These are phyloP conservation scores for Nemania abortiva DNA, from an alignment of 2,329 filamentous ascomycete genomes.

Conservation along the genomic window DNA sequence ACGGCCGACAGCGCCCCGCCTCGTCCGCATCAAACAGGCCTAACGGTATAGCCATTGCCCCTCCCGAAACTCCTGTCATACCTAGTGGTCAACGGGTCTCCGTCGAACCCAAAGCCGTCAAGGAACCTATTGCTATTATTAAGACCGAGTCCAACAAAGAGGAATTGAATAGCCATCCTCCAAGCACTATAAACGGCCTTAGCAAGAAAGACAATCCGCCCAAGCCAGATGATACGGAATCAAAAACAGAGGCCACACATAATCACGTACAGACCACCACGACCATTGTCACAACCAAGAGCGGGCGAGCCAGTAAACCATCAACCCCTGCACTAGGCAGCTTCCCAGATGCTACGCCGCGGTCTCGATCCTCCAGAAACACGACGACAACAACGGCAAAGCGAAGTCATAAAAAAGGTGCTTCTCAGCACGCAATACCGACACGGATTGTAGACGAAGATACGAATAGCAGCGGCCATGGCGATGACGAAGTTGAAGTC, in stretches of 20 bases:
- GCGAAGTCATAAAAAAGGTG: slow-evolving; percentile 71
- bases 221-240: slow-evolving; percentile 62
- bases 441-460: slow-evolving; percentile 59
- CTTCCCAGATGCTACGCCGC: slow-evolving; percentile 66
- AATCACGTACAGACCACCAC: slow-evolving; percentile 53
- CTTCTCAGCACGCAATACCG: slow-evolving; percentile 51
- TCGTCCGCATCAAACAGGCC: slow-evolving; percentile 72
- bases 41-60: slow-evolving; percentile 62
- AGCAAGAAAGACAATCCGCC: slow-evolving; percentile 58
- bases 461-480: slow-evolving; percentile 57
- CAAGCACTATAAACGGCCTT: slow-evolving; percentile 47
- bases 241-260: slow-evolving; percentile 57
- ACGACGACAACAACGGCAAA: slow-evolving; percentile 55
- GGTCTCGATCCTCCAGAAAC: slow-evolving; percentile 67
- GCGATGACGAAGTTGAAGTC: slow-evolving; percentile 69
- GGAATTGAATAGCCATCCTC: slow-evolving; percentile 47
- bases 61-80: slow-evolving; percentile 53
- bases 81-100: slow-evolving; percentile 50
- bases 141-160: slow-evolving; percentile 56
- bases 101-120: slow-evolving; percentile 64
- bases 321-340: slow-evolving; percentile 72
- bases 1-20: slow-evolving; percentile 64
- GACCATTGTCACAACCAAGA: slow-evolving; percentile 68
- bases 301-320: slow-evolving; percentile 74
- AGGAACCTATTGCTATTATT: slow-evolving; percentile 58